These are phyloP conservation scores for Takashimella tepidaria DNA, from an alignment of 1,284 basidiomycete species.

Conservation along the genomic window DNA sequence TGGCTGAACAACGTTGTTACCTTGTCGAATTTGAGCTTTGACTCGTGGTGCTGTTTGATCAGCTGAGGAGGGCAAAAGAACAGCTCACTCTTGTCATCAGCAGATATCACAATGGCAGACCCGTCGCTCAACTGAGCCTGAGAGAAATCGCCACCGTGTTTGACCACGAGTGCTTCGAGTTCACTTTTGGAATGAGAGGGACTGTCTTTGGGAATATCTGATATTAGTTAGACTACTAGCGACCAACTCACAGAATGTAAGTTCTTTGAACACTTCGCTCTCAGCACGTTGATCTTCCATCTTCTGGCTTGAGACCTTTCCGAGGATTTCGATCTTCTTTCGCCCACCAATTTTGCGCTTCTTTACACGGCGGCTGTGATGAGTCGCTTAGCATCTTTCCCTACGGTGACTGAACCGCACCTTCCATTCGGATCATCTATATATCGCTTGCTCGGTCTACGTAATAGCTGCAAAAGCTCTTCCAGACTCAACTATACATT, in stretches of 20 bases:
- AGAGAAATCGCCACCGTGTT: conserved; percentile 67
- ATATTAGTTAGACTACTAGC: background rate
- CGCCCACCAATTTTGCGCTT: conserved; percentile 22
- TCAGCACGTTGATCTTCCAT: conserved; percentile 58
- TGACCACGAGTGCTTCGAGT: conserved; percentile 55
- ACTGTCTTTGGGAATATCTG: conserved; percentile 62
- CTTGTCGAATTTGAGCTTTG: conserved; percentile 52
- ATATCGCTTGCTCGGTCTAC: conserved; percentile 37
- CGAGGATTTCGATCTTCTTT: conserved; percentile 57
- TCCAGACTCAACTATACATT: conserved; percentile 32
- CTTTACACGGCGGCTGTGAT: conserved; percentile 9
- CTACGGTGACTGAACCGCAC: conserved; percentile 17
- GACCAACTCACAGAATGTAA: conserved; percentile 65
- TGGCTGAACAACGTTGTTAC: conserved; percentile 67
- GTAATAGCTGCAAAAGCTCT: conserved; percentile 35
- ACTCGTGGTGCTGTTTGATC: conserved; percentile 32
- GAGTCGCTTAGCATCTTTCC: background rate
- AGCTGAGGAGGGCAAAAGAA: background rate
- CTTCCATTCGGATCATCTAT: conserved; percentile 35
- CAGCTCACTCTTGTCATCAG: conserved; percentile 38
- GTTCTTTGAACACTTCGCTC: conserved; percentile 62
- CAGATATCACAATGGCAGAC: conserved; percentile 53
- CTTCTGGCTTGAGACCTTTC: conserved; percentile 61
- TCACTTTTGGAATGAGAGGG: conserved; percentile 28
- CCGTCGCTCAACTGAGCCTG: conserved; percentile 51